Base-by-base conservation (phyloP, 306 rosid genomes). In the Glycine soja region DNA sequence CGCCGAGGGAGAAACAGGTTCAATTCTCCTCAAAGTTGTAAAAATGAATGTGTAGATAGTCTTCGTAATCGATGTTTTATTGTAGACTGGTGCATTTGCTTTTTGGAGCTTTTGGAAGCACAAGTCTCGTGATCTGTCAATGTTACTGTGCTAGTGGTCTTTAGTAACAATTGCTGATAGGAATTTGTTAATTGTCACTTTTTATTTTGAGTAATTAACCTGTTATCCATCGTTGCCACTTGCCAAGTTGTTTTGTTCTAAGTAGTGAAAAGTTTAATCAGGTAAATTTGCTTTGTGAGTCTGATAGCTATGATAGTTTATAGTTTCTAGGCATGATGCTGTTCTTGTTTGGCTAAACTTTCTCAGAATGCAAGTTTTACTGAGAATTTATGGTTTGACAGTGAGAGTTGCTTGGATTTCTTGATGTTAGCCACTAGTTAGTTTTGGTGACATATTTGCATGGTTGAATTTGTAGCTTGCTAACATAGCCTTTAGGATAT, bases 1-100 rank as follows among this genome's bases (percentile, higher is more conserved):
- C 5, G 99, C 99, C n/a, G 99, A 95, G 85, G 99, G 99, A 15
- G 99, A 95, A 85, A 87, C 89, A 86, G 98, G 99, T 93, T 74
- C 18, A 11, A 70, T 42, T 79, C 82, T 40, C 70, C 52, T 16
- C 6, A 5, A 59, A 61, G 51, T 16, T 38, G 52, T 38, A 18
- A 36, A 11, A 15, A 34, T 79, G 67, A 61, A 36, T 70, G 6
- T 12, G 6, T 72, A 10, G 63, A 72, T 34, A 2, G 38, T 0
- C 38, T 34, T 34, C 38, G 38, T 34, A 34, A 34, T 34, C 38
- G 11, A 45, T 80, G 57, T 75, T 62, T 30, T 80, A 71, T 75
- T 24, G 12, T 32, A 58, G 69, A 62, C 45, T 59, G 50, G 18
- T 59, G 69, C 79, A 61, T 84, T 80, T 84, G 61, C 52, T 68